Evolutionary conservation across 345 rosid genomes (phyloP).

Genomic region (Eucalyptus urophylla): DNA sequence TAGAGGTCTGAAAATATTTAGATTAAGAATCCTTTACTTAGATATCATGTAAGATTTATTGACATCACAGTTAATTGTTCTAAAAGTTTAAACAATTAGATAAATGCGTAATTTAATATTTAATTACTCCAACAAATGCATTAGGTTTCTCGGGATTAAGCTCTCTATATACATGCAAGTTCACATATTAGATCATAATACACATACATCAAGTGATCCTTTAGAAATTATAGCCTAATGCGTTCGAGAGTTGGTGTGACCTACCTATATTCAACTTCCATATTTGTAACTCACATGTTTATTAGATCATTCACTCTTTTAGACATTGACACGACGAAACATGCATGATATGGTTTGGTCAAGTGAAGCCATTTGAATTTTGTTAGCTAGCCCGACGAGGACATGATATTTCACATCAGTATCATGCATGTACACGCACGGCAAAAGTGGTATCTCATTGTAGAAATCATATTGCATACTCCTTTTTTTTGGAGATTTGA

Average conservation of each 20-base stretch:
- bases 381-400: background rate
- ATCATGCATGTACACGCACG: background rate
- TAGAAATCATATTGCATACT: background rate
- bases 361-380: background rate
- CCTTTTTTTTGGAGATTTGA: background rate
- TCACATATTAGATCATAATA: too few species aligned
- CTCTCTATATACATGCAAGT: too few species aligned
- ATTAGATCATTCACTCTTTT: background rate
- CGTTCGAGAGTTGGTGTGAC: background rate
- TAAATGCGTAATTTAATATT: too few species aligned
- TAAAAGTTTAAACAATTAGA: too few species aligned
- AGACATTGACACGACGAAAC: background rate
- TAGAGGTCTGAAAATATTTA: too few species aligned
- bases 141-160: too few species aligned
- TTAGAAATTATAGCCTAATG: too few species aligned
- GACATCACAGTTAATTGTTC: accelerated
- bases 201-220: too few species aligned
- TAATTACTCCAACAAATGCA: too few species aligned
- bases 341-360: background rate
- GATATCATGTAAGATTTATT: too few species aligned
- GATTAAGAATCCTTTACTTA: too few species aligned
- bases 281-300: background rate
- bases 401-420: background rate
- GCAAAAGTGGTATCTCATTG: background rate
- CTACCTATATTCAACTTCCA: background rate